phyloP scores from a whole-genome alignment of 2,329 filamentous ascomycete species.

The Cytospora mali region DNA sequence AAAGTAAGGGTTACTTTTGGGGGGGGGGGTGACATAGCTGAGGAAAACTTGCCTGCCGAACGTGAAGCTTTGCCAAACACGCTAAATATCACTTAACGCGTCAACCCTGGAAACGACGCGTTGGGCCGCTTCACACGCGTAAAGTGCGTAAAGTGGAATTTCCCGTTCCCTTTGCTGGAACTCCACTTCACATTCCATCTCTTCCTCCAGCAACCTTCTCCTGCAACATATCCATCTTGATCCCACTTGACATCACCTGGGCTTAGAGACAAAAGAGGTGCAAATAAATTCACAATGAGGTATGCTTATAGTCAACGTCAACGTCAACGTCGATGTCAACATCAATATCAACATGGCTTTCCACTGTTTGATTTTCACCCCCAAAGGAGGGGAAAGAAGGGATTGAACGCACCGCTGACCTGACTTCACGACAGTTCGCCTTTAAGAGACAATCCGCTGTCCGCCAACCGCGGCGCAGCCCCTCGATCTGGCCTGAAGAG shows the following conservation, averaged over 20 bases:
- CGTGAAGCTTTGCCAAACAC: conserved; percentile 30
- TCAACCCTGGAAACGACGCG: conserved; percentile 1
- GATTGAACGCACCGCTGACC: conserved; percentile 30
- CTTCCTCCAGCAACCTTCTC: conserved; percentile 1
- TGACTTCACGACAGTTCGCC: conserved; percentile 65
- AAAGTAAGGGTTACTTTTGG: neutral
- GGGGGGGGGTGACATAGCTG: neutral
- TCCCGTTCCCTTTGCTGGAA: conserved; percentile 5
- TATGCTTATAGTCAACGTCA: conserved; percentile 3
- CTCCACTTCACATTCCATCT: conserved; percentile 4
- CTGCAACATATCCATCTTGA: neutral
- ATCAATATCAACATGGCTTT: neutral
- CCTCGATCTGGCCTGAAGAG: conserved; percentile 57
- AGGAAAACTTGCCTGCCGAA: neutral
- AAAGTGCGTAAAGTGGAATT: neutral
- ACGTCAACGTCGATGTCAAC: neutral
- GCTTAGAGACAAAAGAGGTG: conserved; percentile 1
- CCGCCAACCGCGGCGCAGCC: conserved; percentile 74
- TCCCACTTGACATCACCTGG: neutral
- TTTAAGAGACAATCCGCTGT: conserved; percentile 76
- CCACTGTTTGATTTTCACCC: neutral
- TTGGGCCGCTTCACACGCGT: neutral
- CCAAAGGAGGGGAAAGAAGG: neutral
- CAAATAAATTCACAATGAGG: conserved; percentile 25
- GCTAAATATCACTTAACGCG: conserved; percentile 29